Conservation (phyloP, 1,139 yeast genomes). For the Debaryomycetaceae sp. region DNA sequence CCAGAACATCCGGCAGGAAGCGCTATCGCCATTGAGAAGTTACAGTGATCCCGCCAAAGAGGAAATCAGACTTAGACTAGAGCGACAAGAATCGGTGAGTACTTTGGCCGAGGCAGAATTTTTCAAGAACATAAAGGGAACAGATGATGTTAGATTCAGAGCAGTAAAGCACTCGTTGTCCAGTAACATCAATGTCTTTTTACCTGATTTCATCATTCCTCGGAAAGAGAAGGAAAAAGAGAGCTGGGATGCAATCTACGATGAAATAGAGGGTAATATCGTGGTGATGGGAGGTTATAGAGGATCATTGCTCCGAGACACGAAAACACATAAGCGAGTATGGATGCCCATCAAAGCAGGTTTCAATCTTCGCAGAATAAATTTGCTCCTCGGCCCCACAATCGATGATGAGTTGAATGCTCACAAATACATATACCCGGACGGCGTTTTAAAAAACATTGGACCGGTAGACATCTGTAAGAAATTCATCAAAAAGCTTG, state of each 20-base stretch:
- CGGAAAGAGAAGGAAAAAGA: constrained; percentile 19
- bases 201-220: constrained; percentile 24
- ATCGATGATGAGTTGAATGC: constrained; percentile 60
- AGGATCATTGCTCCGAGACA: constrained; percentile 75
- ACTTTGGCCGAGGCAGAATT: constrained; percentile 64
- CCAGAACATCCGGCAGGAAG: constrained; percentile 18
- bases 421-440: constrained; percentile 56
- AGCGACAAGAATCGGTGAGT: constrained; percentile 55
- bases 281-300: constrained; percentile 85
- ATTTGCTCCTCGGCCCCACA: constrained; percentile 68
- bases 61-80: constrained; percentile 44
- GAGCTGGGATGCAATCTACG: constrained; percentile 31
- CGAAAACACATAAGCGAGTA: constrained; percentile 58
- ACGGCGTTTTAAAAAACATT: constrained; percentile 74
- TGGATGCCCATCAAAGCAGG: constrained; percentile 94
- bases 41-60: constrained; percentile 17
- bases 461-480: constrained; percentile 85
- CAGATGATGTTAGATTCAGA: constrained; percentile 63
- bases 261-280: constrained; percentile 67
- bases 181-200: constrained; percentile 43
- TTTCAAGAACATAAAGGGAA: constrained; percentile 53
- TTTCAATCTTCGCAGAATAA: constrained; percentile 64
- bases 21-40: constrained; percentile 21
- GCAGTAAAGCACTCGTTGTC: constrained; percentile 66
- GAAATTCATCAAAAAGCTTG: constrained; percentile 53